A percentile compares a stretch with the other conserved stretches of the same genome.
Conservation (phyloP, 1,139 yeast genomes). For the Kurtzmaniella quercitrusa region DNA sequence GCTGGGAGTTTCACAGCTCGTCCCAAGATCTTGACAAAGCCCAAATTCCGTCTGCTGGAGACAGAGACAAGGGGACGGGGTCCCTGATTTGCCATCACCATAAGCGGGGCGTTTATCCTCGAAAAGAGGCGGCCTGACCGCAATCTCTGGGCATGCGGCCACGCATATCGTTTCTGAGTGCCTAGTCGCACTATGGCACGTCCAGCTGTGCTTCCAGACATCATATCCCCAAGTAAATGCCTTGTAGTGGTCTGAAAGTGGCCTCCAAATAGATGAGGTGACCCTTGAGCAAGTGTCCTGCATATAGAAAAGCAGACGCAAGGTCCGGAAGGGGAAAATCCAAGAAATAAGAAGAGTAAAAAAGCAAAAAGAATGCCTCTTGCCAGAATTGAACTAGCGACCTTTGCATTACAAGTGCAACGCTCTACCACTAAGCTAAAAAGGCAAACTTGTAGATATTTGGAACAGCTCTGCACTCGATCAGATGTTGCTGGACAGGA, state of each 20-base stretch:
- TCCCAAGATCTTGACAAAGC: conserved; percentile 46
- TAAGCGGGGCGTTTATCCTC: background rate
- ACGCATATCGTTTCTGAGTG: background rate
- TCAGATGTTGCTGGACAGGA: no score
- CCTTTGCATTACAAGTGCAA: conserved; percentile 95
- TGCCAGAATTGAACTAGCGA: conserved; percentile 93
- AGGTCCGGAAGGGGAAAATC: background rate
- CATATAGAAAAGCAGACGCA: background rate
- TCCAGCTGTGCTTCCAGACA: background rate
- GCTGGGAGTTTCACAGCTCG: conserved; percentile 61
- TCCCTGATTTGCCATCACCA: background rate
- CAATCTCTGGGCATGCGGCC: background rate
- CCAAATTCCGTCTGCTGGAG: conserved; percentile 22
- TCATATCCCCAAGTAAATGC: background rate
- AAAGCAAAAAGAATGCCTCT: conserved; percentile 1
- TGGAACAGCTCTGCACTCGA: no score
- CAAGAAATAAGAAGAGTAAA: background rate
- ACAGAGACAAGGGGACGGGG: background rate
- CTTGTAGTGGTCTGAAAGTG: background rate
- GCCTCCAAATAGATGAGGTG: background rate
- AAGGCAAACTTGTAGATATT: conserved; percentile 38
- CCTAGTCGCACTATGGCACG: background rate
- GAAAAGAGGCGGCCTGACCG: background rate
- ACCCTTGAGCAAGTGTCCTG: background rate
- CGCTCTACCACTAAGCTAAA: conserved; percentile 96